Base-by-base conservation (phyloP, 2,329 filamentous ascomycete genomes). In the Trichophyton verrucosum region DNA sequence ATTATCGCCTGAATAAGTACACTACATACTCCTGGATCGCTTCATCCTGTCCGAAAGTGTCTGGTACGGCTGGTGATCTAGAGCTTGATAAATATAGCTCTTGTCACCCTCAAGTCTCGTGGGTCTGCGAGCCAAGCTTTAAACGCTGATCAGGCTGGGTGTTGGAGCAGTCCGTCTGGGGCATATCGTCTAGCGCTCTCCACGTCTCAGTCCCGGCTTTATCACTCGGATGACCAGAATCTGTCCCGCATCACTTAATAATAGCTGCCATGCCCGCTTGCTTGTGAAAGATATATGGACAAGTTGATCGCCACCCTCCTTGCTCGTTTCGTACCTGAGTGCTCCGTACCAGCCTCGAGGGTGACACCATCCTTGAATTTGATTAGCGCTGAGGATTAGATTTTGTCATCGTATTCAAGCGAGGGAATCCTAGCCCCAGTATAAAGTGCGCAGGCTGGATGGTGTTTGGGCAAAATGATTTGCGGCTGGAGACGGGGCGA, bases 401-500 rank as follows among this genome's bases (percentile, higher is more conserved):
- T 33, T 20, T 55, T 55, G 24, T 36, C 30, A 20, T 55, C 51
- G 51, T 55, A 55, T 55, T 55, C 51, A 36, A 55, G 51, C 51
- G 27, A 55, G 51, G n/a, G 27, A 20, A 55, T 55, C 51, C 27
- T 36, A 13, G 49, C 11, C 49, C 22, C 22, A n/a, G 49, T 15
- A 30, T 15, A 6, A n/a, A 17, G 27, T 27, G n/a, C 15, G 13
- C 11, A 55, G 24, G 51, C 30, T 17, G 6, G n/a, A 20, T 33
- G 22, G 15, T 36, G 13, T 55, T 55, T 33, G 27, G 30, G 33
- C 51, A 30, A 8, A 13, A 17, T 55, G 51, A 55, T 55, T 55
- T 55, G 51, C 51, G 51, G 51, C 51, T 36, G 51, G 51, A 27
- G 20, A 33, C 51, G 51, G 51, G 51, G 51, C 51, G 27, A 55